Percentiles rank a stretch among this genome's conserved stretches.
Conservation (phyloP, 169 alveolate genomes). For the Eimeria falciformis region DNA sequence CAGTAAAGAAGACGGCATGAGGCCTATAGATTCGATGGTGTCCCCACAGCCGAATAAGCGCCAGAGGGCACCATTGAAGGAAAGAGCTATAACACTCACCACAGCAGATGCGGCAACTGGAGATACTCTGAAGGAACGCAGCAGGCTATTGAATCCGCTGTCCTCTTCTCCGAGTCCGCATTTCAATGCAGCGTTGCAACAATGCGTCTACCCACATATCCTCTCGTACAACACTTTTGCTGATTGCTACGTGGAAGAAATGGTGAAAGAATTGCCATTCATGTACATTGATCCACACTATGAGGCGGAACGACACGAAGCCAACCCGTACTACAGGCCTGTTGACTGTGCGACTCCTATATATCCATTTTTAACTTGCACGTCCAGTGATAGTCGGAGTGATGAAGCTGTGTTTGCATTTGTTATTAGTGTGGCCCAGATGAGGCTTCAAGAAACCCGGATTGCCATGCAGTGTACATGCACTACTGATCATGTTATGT, state of each 20-base stretch:
- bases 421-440: neutral
- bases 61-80: constrained; percentile 33
- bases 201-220: constrained; percentile 76
- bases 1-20: neutral
- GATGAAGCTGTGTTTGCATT: neutral
- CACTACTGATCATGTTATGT: neutral
- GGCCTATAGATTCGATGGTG: constrained; percentile 18
- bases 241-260: constrained; percentile 69
- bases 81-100: neutral
- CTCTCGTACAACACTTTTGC: constrained; percentile 75
- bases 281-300: constrained; percentile 72
- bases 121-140: neutral
- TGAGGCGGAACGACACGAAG: constrained; percentile 71
- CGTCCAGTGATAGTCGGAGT: too few species aligned
- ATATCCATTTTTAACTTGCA: neutral
- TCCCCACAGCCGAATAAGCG: constrained; percentile 44
- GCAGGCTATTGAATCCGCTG: constrained; percentile 45
- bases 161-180: constrained; percentile 56
- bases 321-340: constrained; percentile 75
- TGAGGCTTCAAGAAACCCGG: neutral
- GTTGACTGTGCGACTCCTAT: constrained; percentile 51
- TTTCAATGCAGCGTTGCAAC: constrained; percentile 73
- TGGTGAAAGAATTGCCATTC: constrained; percentile 66
- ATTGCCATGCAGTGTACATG: neutral
- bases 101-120: neutral